These are phyloP conservation scores for Monosporozyma aerobia DNA, from an alignment of 805 yeast species.

Conservation along the genomic window DNA sequence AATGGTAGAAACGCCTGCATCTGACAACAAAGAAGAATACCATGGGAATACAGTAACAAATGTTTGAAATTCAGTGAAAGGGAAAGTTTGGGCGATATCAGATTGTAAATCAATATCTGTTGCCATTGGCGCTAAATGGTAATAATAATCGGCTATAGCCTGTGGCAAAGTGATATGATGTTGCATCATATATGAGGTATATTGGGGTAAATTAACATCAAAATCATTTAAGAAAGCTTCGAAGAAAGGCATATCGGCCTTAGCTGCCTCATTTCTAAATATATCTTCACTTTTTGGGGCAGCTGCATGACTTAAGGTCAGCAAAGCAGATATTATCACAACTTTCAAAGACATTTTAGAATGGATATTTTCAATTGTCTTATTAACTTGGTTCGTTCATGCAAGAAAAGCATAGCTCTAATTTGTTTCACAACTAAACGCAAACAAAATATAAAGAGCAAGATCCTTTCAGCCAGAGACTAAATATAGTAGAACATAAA, in stretches of 20 bases:
- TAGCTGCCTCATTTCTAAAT: slow-evolving; percentile 25
- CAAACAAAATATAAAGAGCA: neutral
- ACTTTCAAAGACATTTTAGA: neutral
- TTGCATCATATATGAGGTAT: slow-evolving; percentile 30
- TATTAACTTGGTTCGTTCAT: neutral
- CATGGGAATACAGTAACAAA: slow-evolving; percentile 29
- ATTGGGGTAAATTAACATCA: slow-evolving; percentile 18
- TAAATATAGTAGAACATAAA: neutral
- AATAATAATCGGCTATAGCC: slow-evolving; percentile 28
- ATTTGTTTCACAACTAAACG: neutral
- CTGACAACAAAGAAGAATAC: slow-evolving; percentile 19
- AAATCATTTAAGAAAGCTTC: slow-evolving; percentile 29
- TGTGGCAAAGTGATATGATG: slow-evolving; percentile 30
- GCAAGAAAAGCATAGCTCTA: neutral
- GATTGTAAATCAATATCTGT: slow-evolving; percentile 19
- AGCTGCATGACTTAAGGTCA: neutral
- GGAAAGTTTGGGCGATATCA: slow-evolving; percentile 27
- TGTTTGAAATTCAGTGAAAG: slow-evolving; percentile 31
- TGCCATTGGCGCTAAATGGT: slow-evolving; percentile 21
- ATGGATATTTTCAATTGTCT: neutral
- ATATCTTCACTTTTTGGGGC: neutral
- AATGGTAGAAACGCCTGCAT: slow-evolving; percentile 16
- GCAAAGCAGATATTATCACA: neutral
- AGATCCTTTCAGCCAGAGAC: neutral
- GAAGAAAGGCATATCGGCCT: slow-evolving; percentile 26